phyloP scores from a whole-genome alignment of 495 filamentous ascomycete genomes.

The Aspergillus kassunensis region DNA sequence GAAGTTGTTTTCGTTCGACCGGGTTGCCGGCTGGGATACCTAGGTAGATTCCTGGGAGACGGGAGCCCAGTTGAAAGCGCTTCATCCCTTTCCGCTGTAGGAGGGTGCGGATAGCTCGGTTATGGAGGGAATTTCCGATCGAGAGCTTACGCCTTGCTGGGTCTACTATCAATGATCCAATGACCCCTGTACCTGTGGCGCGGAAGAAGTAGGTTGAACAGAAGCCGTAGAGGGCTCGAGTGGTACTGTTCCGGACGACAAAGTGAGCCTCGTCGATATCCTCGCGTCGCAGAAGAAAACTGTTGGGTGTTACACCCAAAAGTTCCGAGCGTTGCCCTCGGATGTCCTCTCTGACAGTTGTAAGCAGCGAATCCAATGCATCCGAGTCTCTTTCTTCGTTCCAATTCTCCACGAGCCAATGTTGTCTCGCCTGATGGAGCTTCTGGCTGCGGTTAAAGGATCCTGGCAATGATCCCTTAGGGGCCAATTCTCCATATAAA shows the following conservation, averaged over 20 bases:
- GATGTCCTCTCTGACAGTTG: constrained; percentile 55
- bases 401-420: constrained; percentile 86
- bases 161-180: constrained; percentile 80
- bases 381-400: constrained; percentile 69
- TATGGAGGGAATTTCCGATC: constrained; percentile 80
- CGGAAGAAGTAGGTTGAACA: constrained; percentile 79
- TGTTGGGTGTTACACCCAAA: constrained; percentile 62
- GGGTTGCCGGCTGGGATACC: constrained; percentile 66
- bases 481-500: constrained; percentile 70
- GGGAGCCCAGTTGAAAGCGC: constrained; percentile 72
- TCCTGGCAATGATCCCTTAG: constrained; percentile 71
- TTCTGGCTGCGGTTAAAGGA: constrained; percentile 80
- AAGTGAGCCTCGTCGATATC: constrained; percentile 76
- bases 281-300: constrained; percentile 66
- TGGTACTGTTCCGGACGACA: constrained; percentile 87
- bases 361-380: constrained; percentile 65
- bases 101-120: constrained; percentile 68
- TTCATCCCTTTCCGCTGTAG: constrained; percentile 66
- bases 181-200: constrained; percentile 64
- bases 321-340: constrained; percentile 57
- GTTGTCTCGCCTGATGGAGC: constrained; percentile 72
- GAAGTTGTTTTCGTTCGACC: constrained; percentile 56
- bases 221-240: constrained; percentile 82
- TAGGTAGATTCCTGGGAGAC: constrained; percentile 72
- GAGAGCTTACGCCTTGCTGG: constrained; percentile 77